Percentiles rank a stretch among this genome's conserved stretches.
Evolutionary conservation across 805 yeast species (phyloP).

Genomic region (Metschnikowia cerradonensis): DNA sequence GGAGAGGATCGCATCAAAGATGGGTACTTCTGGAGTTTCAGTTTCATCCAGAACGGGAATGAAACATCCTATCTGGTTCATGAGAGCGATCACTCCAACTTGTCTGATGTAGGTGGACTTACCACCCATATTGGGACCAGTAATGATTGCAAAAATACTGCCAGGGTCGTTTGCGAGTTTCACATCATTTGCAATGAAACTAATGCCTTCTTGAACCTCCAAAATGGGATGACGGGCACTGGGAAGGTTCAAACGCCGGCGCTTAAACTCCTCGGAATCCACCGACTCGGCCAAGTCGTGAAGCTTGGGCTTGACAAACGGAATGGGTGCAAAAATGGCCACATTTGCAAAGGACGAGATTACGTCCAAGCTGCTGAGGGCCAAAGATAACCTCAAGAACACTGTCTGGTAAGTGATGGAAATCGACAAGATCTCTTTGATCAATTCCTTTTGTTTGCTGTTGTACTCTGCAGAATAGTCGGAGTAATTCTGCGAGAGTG

Average conservation of each 20-base stretch:
- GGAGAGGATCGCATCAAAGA: constrained; percentile 89
- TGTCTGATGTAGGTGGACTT: constrained; percentile 91
- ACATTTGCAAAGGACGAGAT: constrained; percentile 81
- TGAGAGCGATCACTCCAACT: constrained; percentile 76
- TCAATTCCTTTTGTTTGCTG: constrained; percentile 70
- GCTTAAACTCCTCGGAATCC: constrained; percentile 22
- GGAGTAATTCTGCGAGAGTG: constrained; percentile 54
- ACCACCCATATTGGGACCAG: constrained; percentile 98
- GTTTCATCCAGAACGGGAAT: constrained; percentile 62
- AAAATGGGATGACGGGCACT: constrained; percentile 94
- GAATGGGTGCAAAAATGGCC: constrained; percentile 70
- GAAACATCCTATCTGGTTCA: constrained; percentile 89
- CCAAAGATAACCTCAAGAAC: constrained; percentile 59
- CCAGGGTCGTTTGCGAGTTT: constrained; percentile 43
- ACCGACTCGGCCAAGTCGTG: constrained; percentile 43
- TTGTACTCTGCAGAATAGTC: constrained; percentile 66
- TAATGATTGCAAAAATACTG: constrained; percentile 74
- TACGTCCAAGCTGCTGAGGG: constrained; percentile 77
- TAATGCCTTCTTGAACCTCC: constrained; percentile 85
- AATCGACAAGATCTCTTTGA: constrained; percentile 76
- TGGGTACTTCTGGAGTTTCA: constrained; percentile 60
- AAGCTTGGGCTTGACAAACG: constrained; percentile 73
- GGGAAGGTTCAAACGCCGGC: constrained; percentile 50
- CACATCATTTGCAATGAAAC: constrained; percentile 93
- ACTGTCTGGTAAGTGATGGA: constrained; percentile 79